Evolutionary conservation across 208 protist species (phyloP), one percentile per base, ranked within the genome.

Genomic region (Trypanosoma scelopori): DNA sequence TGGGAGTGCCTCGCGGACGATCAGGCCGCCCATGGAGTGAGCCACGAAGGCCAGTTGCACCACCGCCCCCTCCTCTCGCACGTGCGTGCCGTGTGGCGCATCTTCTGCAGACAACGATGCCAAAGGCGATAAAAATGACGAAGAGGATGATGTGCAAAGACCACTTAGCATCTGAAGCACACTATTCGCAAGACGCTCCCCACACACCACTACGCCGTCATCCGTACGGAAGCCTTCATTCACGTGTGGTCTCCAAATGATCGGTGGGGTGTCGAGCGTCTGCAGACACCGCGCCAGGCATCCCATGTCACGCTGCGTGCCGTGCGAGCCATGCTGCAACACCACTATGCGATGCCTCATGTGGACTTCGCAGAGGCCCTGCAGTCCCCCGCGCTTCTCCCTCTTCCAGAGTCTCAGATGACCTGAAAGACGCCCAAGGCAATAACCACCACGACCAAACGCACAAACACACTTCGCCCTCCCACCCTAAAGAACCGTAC

Each of bases 261-360:
- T 49, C 3, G 65, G 39, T 37, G 51, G 30, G 13, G 27, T 13
- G 32, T 62, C 46, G 48, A 53, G 18, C 2, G 55, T 23, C 30
- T 46, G 13, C 23, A 70, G 32, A 41, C 45, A 49, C 23, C 41
- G 43, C 23, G 55, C 50, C 13, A 87, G 55, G 32, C 74, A 81
- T 12, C 69, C 16, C 1, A 89, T 79, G 67, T 92, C 82, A 0
- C 25, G 4, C 15, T 67, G 61, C 3, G 65, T 71, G 22, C 78
- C 79, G 46, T 79, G 79, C 37, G 84, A 89, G 37, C 86, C 86
- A 58, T 92, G 82, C 53, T 92, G 80, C 0, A 89, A 65, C 5
- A 89, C 56, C 41, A 92, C 73, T 23, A 88, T 72, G 48, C 61
- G 51, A n/a, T 61, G 47, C 35, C 30, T 56, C 52, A 61, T 56